Evolutionary conservation across 2,329 filamentous ascomycete genomes (phyloP), one percentile per base, ranked within the genome.

Genomic region (Sclerotinia sclerotiorum): DNA sequence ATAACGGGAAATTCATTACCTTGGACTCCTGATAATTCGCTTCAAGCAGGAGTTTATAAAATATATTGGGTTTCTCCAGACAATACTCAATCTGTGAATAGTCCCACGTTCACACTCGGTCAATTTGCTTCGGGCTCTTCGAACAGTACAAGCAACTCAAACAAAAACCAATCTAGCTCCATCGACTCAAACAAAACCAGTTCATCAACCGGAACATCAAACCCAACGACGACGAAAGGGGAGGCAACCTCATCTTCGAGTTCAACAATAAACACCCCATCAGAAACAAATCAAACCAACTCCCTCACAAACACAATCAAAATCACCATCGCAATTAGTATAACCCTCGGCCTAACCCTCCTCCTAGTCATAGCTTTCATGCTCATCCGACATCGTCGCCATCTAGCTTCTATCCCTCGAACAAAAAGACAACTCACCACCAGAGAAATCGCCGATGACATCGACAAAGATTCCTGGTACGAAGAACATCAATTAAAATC

Each of bases 51-150:
- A 60, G 42, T 46, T 15, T 46, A 60, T 46, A 46, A 44, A 13
- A 60, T 60, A 60, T 46, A 8, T 32, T 46, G 57, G 57, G 35
- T 60, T 21, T 27, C 57, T 46, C 32, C 42, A 32, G 42, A 46
- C 6, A 17, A 60, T 0, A 32, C 24, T 3, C 39, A 60, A 4
- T 21, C 57, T n/a, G 24, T 60, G 4, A 42, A 60, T 17, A 60
- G 42, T 29, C 57, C 57, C 17, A 32, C 57, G 46, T 60, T 60
- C 5, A 60, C 57, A 1, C 57, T 60, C 24, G 57, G 57, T 8
- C 39, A 46, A 11, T 29, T 32, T 2, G 0, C 56, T 21, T 13
- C 15, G 17, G 1, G 39, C n/a, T 58, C 56, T 58, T 44, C 56
- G 21, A 44, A 17, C n/a, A 19, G 6, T 21, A 58, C 15, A 24